Percentiles rank a stretch among this genome's conserved stretches.
Evolutionary conservation across 768 basidiomycete species (phyloP).

Genomic region (Boletus vermiculosoides): DNA sequence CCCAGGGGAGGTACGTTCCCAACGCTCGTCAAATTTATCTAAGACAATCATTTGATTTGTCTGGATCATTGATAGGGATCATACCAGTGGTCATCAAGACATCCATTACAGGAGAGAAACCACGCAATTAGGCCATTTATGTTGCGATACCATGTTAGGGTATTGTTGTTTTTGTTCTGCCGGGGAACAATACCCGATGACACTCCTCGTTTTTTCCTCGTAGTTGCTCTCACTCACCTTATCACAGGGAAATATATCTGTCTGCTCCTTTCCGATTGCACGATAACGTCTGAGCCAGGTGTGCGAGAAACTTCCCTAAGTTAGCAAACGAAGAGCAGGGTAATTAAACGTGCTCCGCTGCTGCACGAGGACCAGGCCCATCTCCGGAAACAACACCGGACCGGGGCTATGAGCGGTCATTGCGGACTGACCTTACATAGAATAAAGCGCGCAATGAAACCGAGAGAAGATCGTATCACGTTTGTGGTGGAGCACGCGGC

Average conservation of each 20-base stretch:
- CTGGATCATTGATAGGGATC: conserved; percentile 4
- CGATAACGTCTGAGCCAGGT: not conserved
- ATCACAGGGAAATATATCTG: not conserved
- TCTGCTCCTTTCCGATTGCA: not conserved
- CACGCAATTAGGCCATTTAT: not conserved
- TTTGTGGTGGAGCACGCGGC: conserved; percentile 9
- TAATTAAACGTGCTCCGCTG: not conserved
- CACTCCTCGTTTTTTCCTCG: not conserved
- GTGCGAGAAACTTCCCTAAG: not conserved
- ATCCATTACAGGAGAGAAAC: not conserved
- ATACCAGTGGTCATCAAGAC: conserved; percentile 10
- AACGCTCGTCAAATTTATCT: not conserved
- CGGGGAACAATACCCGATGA: not conserved
- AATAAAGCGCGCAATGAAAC: conserved; percentile 1
- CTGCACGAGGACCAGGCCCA: conserved; percentile 2
- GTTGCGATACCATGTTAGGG: not conserved
- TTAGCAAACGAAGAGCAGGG: not conserved
- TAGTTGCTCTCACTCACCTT: not conserved
- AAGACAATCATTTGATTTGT: not conserved
- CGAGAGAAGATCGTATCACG: conserved; percentile 2
- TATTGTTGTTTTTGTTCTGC: not conserved
- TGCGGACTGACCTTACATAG: not conserved
- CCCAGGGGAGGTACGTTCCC: conserved; percentile 57
- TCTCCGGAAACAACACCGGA: not conserved
- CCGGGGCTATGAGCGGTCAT: not conserved